phyloP scores from a whole-genome alignment of 2,329 filamentous ascomycete species.

The Epichloe gansuensis region DNA sequence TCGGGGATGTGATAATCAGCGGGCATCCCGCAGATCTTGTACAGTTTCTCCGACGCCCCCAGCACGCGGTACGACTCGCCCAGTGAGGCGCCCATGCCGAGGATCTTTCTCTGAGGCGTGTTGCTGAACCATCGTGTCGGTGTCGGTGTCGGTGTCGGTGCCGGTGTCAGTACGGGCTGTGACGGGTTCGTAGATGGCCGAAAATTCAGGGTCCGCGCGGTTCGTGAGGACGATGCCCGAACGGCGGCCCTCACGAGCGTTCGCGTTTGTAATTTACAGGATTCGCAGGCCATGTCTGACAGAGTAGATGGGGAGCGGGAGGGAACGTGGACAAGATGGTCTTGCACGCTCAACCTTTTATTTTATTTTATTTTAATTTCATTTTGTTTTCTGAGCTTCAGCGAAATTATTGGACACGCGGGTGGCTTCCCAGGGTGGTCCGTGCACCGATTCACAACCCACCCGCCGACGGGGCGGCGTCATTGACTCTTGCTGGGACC shows the following conservation, averaged over 20 bases:
- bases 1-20: constrained; percentile 69
- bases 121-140: constrained; percentile 24
- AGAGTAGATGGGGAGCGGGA: neutral
- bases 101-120: constrained; percentile 19
- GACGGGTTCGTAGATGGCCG: neutral
- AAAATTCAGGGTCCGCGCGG: constrained; percentile 10
- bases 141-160: constrained; percentile 10
- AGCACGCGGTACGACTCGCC: constrained; percentile 59
- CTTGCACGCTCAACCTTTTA: neutral
- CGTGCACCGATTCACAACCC: neutral
- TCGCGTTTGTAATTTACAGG: constrained; percentile 33
- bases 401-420: neutral
- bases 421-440: neutral
- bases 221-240: constrained; percentile 17
- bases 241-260: constrained; percentile 24
- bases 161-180: constrained; percentile 3
- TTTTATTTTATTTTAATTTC: neutral
- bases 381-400: neutral
- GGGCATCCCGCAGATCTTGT: constrained; percentile 59
- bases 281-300: constrained; percentile 33
- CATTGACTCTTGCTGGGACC: neutral
- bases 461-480: neutral
- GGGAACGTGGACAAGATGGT: no score
- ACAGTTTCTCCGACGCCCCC: constrained; percentile 64
- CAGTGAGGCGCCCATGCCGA: constrained; percentile 23